Base-by-base conservation (phyloP, 1,284 basidiomycete species). In the Trametes hirsuta region DNA sequence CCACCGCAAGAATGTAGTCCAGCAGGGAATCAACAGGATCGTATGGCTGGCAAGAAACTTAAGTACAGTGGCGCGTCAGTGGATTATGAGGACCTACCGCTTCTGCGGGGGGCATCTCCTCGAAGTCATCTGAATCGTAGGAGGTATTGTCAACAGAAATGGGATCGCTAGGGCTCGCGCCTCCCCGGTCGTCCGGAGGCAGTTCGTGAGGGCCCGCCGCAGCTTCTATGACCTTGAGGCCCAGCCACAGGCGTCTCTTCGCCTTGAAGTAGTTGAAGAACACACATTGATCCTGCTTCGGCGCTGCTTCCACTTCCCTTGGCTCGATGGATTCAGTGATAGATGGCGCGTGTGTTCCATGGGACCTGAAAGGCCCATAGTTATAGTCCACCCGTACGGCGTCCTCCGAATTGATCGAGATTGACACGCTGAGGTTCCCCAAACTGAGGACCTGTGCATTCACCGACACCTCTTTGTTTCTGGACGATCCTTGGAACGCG, bases 201-300 rank as follows among this genome's bases (percentile, higher is more conserved):
- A 58, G 48, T 11, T 61, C 39, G 12, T 64, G 55, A 4, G 56
- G 55, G 1, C 59, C 62, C 1, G 59, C 62, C 0, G 35, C 40
- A 0, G 55, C 62, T 24, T 48, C 12, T 2, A 63, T 56, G 14
- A 12, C 14, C 12, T 18, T 34, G 10, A 36, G 22, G 37, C 18
- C 39, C 35, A 44, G 39, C 25, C 40, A 36, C 2, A 51, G 15
- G 2, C 63, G 49, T n/a, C n/a, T 53, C 51, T 59, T 61, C 42
- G 49, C n/a, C 44, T 53, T 53, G 47, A 51, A 64, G 49, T 64
- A 64, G 47, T 64, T 30, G 21, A 64, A 9, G 45, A 64, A 64
- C 6, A 61, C 12, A 22, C 56, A 56, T 11, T 64, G 62, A 15
- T 57, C 52, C 4, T 18, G 12, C 15, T 14, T 18, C 15, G 30